Evolutionary conservation across 257 asterid genomes (phyloP).

Genomic region (Pogostemon cablin): DNA sequence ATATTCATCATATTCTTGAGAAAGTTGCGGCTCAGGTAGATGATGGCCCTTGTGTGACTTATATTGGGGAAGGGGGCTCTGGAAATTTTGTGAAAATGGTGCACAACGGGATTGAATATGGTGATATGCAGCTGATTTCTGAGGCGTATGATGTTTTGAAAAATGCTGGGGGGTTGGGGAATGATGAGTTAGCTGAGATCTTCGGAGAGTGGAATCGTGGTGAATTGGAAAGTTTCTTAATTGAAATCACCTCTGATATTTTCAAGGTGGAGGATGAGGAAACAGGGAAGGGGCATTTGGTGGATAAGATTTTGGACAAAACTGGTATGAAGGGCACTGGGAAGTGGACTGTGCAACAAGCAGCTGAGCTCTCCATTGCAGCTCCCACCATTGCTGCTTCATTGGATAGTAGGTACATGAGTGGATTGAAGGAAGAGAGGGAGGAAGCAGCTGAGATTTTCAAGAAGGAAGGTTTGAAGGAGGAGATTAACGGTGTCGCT

Average conservation of each 20-base stretch:
- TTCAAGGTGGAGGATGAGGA: constrained; percentile 60
- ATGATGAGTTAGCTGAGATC: constrained; percentile 59
- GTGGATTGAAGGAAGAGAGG: constrained; percentile 76
- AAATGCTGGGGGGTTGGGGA: constrained; percentile 57
- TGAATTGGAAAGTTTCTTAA: constrained; percentile 70
- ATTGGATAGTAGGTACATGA: constrained; percentile 64
- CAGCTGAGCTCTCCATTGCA: constrained; percentile 72
- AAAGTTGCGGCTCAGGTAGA: constrained; percentile 82
- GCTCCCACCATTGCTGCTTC: constrained; percentile 86
- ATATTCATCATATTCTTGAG: constrained; percentile 57
- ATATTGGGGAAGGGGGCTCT: constrained; percentile 75
- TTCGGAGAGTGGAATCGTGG: constrained; percentile 76
- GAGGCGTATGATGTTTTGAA: constrained; percentile 78
- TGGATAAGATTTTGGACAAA: constrained; percentile 74
- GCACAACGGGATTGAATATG: constrained; percentile 78
- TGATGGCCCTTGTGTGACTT: constrained; percentile 82
- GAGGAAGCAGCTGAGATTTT: constrained; percentile 53
- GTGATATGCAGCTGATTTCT: constrained; percentile 79
- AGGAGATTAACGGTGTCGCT: constrained; percentile 40
- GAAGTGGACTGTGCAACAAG: constrained; percentile 90
- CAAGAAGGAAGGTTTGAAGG: constrained; percentile 57
- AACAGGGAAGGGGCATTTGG: constrained; percentile 56
- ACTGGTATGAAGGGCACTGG: constrained; percentile 43
- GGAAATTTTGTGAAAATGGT: constrained; percentile 86
- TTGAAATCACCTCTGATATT: constrained; percentile 72